Evolutionary conservation across 2,329 filamentous ascomycete genomes (phyloP).

Genomic region (Stachybotrys chlorohalonatus): DNA sequence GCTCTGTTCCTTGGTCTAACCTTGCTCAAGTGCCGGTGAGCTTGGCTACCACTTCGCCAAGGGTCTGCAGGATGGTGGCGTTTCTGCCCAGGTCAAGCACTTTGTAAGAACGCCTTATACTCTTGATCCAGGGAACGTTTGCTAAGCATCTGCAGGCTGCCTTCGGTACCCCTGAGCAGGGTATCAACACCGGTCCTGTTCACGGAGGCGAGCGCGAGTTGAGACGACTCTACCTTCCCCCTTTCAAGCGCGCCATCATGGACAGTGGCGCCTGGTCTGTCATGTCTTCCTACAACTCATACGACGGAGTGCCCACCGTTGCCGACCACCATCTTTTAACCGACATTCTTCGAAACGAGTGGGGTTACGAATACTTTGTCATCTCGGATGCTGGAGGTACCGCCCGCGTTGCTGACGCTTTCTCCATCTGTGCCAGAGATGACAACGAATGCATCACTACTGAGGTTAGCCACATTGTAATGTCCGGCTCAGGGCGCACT

Average conservation of each 20-base stretch:
- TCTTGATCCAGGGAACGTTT: neutral
- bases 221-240: constrained; percentile 45
- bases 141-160: constrained; percentile 31
- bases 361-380: constrained; percentile 64
- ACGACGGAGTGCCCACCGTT: constrained; percentile 62
- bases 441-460: constrained; percentile 58
- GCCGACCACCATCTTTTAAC: constrained; percentile 58
- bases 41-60: constrained; percentile 49
- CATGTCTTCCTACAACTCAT: constrained; percentile 69
- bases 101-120: constrained; percentile 35
- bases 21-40: constrained; percentile 43
- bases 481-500: constrained; percentile 1
- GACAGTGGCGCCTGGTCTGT: constrained; percentile 59
- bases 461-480: constrained; percentile 23
- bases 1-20: neutral
- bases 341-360: constrained; percentile 60
- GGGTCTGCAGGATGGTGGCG: constrained; percentile 54
- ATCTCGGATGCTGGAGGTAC: constrained; percentile 59
- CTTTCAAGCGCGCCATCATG: constrained; percentile 62
- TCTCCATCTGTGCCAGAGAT: constrained; percentile 51
- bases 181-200: constrained; percentile 56
- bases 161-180: constrained; percentile 61
- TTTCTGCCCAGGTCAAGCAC: constrained; percentile 67
- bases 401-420: constrained; percentile 55
- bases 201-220: constrained; percentile 45